Percentiles rank a stretch among this genome's conserved stretches.
These are phyloP conservation scores for Colletotrichum sp. DNA, from an alignment of 2,329 filamentous ascomycete genomes.

Conservation along the genomic window DNA sequence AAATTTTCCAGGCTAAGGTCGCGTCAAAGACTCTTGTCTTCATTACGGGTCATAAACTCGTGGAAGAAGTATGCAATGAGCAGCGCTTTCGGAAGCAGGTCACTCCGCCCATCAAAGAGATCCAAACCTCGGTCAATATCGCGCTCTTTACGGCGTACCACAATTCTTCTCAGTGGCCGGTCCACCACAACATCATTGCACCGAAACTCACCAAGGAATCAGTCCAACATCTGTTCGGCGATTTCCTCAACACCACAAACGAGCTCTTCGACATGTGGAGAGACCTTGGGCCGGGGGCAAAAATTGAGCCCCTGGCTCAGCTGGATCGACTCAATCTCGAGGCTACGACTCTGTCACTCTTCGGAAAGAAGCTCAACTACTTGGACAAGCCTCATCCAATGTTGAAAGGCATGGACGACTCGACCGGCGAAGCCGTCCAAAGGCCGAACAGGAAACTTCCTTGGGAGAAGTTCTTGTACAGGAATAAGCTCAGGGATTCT, in stretches of 20 bases:
- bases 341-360: conserved; percentile 54
- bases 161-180: conserved; percentile 52
- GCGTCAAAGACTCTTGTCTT: conserved; percentile 42
- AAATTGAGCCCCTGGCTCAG: conserved; percentile 50
- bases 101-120: conserved; percentile 57
- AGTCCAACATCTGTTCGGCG: conserved; percentile 42
- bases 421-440: conserved; percentile 61
- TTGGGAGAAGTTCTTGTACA: conserved; percentile 56
- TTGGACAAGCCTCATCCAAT: conserved; percentile 54
- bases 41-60: conserved; percentile 43
- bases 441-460: conserved; percentile 55
- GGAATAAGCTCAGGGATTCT: conserved; percentile 57
- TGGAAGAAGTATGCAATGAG: conserved; percentile 54
- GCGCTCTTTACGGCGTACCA: conserved; percentile 58
- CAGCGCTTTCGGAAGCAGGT: conserved; percentile 60
- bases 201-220: conserved; percentile 42
- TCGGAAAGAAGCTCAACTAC: conserved; percentile 53
- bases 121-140: conserved; percentile 54
- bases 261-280: conserved; percentile 59
- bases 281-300: too few relatives aligned
- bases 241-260: conserved; percentile 52
- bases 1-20: conserved; percentile 43
- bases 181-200: conserved; percentile 58
- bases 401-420: conserved; percentile 58
- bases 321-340: conserved; percentile 61